Conservation (phyloP, 495 filamentous ascomycete species). For the Penicillium argentinense region DNA sequence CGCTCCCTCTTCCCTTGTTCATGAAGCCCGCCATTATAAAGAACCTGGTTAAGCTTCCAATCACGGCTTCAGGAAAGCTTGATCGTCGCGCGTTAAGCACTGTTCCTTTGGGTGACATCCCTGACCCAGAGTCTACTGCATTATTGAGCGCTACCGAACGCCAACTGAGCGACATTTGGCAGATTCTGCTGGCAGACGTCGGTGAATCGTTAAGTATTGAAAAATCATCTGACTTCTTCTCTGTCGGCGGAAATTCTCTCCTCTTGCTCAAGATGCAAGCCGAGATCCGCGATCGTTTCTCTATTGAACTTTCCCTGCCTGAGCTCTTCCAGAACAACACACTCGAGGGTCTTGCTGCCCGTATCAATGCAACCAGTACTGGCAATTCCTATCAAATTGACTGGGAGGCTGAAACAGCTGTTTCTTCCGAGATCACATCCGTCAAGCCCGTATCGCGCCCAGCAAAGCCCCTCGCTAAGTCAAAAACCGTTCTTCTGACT, state of each 20-base stretch:
- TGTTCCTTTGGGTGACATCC: constrained; percentile 16
- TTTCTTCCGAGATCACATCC: too few species aligned
- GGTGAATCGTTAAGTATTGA: too few species aligned
- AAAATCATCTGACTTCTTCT: constrained; percentile 47
- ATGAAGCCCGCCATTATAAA: constrained; percentile 45
- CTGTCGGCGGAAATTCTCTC: constrained; percentile 39
- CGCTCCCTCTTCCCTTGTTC: constrained; percentile 46
- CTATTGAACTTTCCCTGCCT: background rate
- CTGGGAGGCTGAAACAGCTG: background rate
- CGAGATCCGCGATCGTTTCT: background rate
- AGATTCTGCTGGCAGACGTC: too few species aligned
- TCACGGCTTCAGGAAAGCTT: constrained; percentile 41
- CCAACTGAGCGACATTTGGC: constrained; percentile 31
- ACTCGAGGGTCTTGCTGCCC: background rate
- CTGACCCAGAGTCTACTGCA: background rate
- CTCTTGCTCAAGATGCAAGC: background rate
- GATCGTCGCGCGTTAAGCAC: constrained; percentile 32
- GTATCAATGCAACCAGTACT: background rate
- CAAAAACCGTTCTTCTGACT: constrained; percentile 25
- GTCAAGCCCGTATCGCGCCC: too few species aligned
- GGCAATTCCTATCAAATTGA: background rate
- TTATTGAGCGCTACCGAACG: too few species aligned
- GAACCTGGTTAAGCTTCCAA: constrained; percentile 42
- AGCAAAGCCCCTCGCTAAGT: too few species aligned
- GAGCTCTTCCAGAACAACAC: background rate